These are phyloP conservation scores for Prunus armeniaca DNA, from an alignment of 306 rosid species.

Conservation along the genomic window DNA sequence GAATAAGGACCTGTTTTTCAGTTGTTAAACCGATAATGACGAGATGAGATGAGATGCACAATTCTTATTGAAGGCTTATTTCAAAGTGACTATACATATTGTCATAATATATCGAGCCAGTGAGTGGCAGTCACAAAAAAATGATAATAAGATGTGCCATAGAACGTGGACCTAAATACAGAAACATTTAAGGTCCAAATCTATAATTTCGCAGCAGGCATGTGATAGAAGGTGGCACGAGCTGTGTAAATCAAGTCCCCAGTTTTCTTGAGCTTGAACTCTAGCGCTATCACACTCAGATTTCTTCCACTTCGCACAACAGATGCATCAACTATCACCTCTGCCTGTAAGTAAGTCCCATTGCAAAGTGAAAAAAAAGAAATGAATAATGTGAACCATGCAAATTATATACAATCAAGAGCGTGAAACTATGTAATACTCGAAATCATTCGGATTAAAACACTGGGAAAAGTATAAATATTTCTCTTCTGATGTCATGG, in stretches of 20 bases:
- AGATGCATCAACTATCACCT: conserved; percentile 54
- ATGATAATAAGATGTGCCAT: not conserved
- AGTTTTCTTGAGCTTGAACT: conserved; percentile 54
- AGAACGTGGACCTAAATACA: not conserved
- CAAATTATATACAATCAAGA: not conserved
- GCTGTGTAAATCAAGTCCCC: conserved; percentile 50
- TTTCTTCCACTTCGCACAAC: conserved; percentile 77
- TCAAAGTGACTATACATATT: not conserved
- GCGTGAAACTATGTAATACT: not conserved
- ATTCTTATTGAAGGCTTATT: not conserved
- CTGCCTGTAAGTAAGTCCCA: conserved; percentile 46
- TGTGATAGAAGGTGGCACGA: conserved; percentile 59
- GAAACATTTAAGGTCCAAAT: not conserved
- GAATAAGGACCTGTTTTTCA: no score
- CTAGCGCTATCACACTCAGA: conserved; percentile 54
- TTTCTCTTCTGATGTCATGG: not conserved
- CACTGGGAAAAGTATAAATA: no score
- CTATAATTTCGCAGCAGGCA: conserved; percentile 53
- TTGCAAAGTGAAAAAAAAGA: not conserved
- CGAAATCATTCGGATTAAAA: not conserved
- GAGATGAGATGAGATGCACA: not conserved
- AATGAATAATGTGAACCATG: not conserved
- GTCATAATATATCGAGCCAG: not conserved
- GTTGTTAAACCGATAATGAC: not conserved
- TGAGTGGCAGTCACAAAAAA: not conserved